These are phyloP conservation scores for Pseudogymnoascus sp. DNA, from an alignment of 2,329 filamentous ascomycete genomes.

Conservation along the genomic window DNA sequence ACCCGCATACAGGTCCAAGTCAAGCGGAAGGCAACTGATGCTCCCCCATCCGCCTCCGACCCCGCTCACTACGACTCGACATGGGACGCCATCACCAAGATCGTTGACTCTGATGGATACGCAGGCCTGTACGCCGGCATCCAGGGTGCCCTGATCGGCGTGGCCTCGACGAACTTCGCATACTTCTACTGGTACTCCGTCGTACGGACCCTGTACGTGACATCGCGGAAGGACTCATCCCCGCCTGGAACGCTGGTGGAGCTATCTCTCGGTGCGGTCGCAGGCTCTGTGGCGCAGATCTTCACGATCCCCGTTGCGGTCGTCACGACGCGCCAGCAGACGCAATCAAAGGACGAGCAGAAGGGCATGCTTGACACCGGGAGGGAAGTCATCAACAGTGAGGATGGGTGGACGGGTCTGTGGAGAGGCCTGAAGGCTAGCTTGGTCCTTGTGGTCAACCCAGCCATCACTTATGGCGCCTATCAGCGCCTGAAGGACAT, in stretches of 20 bases:
- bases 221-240: slow-evolving; percentile 46
- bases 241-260: slow-evolving; percentile 73
- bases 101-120: slow-evolving; percentile 71
- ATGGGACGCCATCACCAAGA: slow-evolving; percentile 79
- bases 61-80: slow-evolving; percentile 77
- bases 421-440: slow-evolving; percentile 96
- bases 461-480: slow-evolving; percentile 93
- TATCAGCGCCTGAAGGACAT: slow-evolving; percentile 79
- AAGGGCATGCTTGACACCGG: slow-evolving; percentile 84
- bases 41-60: slow-evolving; percentile 35
- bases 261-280: slow-evolving; percentile 73
- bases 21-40: slow-evolving; percentile 47
- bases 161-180: slow-evolving; percentile 96
- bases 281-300: slow-evolving; percentile 84
- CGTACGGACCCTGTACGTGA: slow-evolving; percentile 71
- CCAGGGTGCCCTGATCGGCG: slow-evolving; percentile 74
- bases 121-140: slow-evolving; percentile 84
- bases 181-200: slow-evolving; percentile 99
- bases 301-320: slow-evolving; percentile 97
- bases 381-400: slow-evolving; percentile 78
- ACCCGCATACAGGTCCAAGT: slow-evolving; percentile 93
- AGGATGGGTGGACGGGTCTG: slow-evolving; percentile 80
- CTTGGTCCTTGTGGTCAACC: slow-evolving; percentile 90
- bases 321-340: slow-evolving; percentile 92
- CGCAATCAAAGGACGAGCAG: slow-evolving; percentile 72